A percentile compares a stretch with the other conserved stretches of the same genome.
Conservation (phyloP, 345 rosid genomes). For the Acer saccharum region DNA sequence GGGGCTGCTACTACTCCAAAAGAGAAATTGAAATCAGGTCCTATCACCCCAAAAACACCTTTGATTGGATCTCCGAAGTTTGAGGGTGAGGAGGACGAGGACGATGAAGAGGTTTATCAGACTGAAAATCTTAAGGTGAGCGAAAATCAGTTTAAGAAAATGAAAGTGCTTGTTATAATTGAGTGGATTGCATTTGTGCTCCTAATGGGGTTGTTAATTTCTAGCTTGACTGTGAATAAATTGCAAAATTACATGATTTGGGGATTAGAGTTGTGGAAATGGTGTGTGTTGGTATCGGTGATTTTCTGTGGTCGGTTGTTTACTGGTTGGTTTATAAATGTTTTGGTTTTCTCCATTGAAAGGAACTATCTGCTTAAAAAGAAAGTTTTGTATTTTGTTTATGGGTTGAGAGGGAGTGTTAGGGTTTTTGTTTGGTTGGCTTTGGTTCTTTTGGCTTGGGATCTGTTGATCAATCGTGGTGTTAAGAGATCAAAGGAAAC, state of each 20-base stretch:
- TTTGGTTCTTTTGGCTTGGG: conserved; percentile 58
- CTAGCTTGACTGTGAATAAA: conserved; percentile 38
- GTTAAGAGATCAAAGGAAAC: conserved; percentile 40
- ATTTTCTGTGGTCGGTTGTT: conserved; percentile 54
- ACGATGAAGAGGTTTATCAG: conserved; percentile 48
- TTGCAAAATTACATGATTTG: conserved; percentile 31
- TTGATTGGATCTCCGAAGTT: conserved; percentile 33
- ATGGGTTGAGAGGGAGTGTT: conserved; percentile 55
- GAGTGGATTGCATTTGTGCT: conserved; percentile 35
- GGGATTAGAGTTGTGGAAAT: conserved; percentile 58
- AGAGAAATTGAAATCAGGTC: conserved; percentile 35
- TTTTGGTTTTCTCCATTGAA: conserved; percentile 54
- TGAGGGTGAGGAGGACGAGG: conserved; percentile 35
- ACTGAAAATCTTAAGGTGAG: conserved; percentile 36
- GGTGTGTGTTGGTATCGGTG: conserved; percentile 53
- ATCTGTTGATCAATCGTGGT: conserved; percentile 44
- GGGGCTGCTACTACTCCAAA: conserved; percentile 27
- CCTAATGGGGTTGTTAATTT: conserved; percentile 33
- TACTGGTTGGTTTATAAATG: conserved; percentile 48
- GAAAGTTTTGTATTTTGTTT: conserved; percentile 66
- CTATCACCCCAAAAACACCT: conserved; percentile 57
- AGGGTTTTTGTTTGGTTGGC: conserved; percentile 52
- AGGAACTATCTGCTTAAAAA: conserved; percentile 59
- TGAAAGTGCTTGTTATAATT: conserved; percentile 25
- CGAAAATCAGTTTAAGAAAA: conserved; percentile 30